Evolutionary conservation across 106 monocot species (phyloP).

Genomic region (Gastrodia elata): DNA sequence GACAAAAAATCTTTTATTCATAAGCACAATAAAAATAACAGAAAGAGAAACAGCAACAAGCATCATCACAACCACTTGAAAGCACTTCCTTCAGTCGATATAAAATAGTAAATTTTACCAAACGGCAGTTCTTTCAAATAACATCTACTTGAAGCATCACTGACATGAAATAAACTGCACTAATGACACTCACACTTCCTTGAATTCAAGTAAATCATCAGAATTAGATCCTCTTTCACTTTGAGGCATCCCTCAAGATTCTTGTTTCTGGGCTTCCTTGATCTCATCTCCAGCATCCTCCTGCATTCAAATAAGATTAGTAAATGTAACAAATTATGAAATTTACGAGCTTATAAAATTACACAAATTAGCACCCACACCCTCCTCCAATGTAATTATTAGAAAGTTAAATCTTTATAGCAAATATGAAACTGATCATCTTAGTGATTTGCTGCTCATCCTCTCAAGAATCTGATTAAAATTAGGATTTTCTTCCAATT

Average conservation of each 20-base stretch:
- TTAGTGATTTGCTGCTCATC: no score
- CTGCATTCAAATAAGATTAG: background rate
- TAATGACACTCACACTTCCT: background rate
- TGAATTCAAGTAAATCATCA: background rate
- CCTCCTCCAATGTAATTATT: no score
- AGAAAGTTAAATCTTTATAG: no score
- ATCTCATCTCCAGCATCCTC: conserved; percentile 14
- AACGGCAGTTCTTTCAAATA: background rate
- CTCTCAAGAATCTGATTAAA: no score
- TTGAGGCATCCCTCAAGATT: background rate
- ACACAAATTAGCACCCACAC: no score
- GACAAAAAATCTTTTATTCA: background rate
- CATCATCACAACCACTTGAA: background rate
- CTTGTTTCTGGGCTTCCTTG: conserved; percentile 7
- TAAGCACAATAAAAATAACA: background rate
- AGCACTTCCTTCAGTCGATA: background rate
- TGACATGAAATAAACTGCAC: background rate
- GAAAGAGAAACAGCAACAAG: background rate
- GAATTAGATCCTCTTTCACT: background rate
- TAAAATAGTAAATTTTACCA: background rate
- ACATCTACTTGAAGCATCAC: background rate
- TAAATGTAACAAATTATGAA: no score
- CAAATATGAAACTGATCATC: no score
- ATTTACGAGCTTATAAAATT: no score
- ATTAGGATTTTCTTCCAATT: no score